Evolutionary conservation across 495 filamentous ascomycete species (phyloP).

Genomic region (Ramalina intermedia): DNA sequence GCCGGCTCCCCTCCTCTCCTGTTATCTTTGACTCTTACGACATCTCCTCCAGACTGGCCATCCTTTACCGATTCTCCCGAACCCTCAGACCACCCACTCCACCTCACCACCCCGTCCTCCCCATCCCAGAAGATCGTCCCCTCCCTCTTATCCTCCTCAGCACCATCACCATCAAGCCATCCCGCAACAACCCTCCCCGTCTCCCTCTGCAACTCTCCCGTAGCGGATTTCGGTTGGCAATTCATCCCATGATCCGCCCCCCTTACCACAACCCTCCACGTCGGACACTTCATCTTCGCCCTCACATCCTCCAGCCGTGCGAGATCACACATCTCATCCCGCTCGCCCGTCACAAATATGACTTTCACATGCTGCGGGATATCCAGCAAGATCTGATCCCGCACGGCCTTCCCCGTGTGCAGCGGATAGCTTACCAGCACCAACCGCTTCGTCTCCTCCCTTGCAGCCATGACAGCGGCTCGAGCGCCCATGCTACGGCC

Average conservation of each 20-base stretch:
- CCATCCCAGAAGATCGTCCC: slow-evolving; percentile 6
- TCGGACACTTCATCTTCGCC: slow-evolving; percentile 19
- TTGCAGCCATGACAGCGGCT: slow-evolving; percentile 23
- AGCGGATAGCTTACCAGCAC: slow-evolving; percentile 27
- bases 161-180: slow-evolving; percentile 13
- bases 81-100: slow-evolving; percentile 9
- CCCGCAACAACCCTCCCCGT: slow-evolving; percentile 19
- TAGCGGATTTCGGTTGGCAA: slow-evolving; percentile 14
- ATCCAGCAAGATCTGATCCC: slow-evolving; percentile 22
- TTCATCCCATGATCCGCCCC: slow-evolving; percentile 28
- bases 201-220: slow-evolving; percentile 13
- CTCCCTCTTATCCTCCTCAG: slow-evolving; percentile 3
- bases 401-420: slow-evolving; percentile 15
- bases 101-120: slow-evolving; percentile 5
- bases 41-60: no score
- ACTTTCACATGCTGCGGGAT: slow-evolving; percentile 15
- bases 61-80: no score
- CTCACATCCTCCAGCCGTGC: slow-evolving; percentile 16
- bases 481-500: slow-evolving; percentile 28
- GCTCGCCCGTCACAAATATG: slow-evolving; percentile 22
- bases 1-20: no score
- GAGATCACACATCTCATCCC: slow-evolving; percentile 23
- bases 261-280: slow-evolving; percentile 20
- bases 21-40: no score
- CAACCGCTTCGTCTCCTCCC: slow-evolving; percentile 11